These are phyloP conservation scores for Leucosporidium creatinivorum DNA, from an alignment of 768 basidiomycete genomes.

Conservation along the genomic window DNA sequence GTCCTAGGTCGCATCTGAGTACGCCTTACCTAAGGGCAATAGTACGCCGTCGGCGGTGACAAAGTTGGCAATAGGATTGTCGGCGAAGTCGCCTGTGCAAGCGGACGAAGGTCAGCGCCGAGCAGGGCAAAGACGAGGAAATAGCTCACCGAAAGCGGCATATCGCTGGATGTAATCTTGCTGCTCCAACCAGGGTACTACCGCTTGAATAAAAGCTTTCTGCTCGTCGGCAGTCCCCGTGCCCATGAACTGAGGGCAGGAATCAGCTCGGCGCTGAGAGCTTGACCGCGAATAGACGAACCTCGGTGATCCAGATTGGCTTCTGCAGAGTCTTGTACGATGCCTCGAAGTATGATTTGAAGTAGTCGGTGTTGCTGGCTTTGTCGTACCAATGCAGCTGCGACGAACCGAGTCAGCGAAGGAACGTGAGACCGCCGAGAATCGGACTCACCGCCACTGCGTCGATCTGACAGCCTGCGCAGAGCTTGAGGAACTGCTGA, in stretches of 20 bases:
- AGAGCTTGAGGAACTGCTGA: conserved; percentile 1
- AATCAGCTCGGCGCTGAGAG: too few species aligned
- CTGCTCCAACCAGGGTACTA: conserved; percentile 12
- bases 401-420: not conserved
- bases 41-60: too few species aligned
- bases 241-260: conserved; percentile 17
- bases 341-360: conserved; percentile 47
- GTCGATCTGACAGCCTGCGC: conserved; percentile 19
- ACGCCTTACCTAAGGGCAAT: too few species aligned
- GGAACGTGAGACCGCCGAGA: not conserved
- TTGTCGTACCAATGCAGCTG: conserved; percentile 8
- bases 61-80: too few species aligned
- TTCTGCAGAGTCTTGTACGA: conserved; percentile 1
- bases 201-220: conserved; percentile 16
- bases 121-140: not conserved
- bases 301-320: conserved; percentile 5
- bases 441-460: conserved; percentile 3
- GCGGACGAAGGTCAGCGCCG: not conserved
- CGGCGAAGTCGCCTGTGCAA: too few species aligned
- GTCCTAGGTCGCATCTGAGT: too few species aligned
- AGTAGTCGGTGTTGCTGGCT: conserved; percentile 39
- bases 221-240: conserved; percentile 14
- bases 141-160: conserved; percentile 22
- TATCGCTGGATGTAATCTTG: conserved; percentile 22
- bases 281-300: not conserved